Base-by-base conservation (phyloP, 108 stramenopile genomes). In the Cyclostephanos tholiformis region DNA sequence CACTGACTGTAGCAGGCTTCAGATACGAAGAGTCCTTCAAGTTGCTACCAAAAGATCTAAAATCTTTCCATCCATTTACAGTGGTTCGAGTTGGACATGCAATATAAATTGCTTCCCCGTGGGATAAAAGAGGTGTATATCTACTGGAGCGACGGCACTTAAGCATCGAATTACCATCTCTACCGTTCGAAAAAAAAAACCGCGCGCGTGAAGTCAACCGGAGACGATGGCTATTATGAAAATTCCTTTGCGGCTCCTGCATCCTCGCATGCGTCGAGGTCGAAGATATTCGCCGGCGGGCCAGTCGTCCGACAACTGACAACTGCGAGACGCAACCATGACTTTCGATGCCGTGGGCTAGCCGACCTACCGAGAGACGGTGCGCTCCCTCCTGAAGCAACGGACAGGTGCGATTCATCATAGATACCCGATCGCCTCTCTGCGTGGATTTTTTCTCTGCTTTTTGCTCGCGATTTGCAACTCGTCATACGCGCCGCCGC, bases 41-140 rank as follows among this genome's bases (percentile, higher is more conserved):
- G 23, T 62, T 22, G 20, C 61, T 62, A n/a, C 36, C 61, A 20
- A 62, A 62, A 62, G 38, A 19, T 62, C 61, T 62, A 41, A 2
- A 19, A 44, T 29, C 23, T n/a, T 20, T 44, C 30, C 61, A n/a
- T 9, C 23, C 23, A 55, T 55, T 55, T 23, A 55, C 22, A 16
- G 14, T 0, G 53, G 13, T 27, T 10, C 26, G 23, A 55, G 23
- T 62, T 62, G n/a, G 61, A 44, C 38, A 60, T 16, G 59, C 14
- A 29, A 16, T 6, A 29, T n/a, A 13, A 35, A 35, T 36, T 3
- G 59, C 7, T 17, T 6, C 19, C 35, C 59, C 61, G 19, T 43
- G 36, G 19, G 61, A 13, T 44, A 38, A 62, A 44, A 62, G 43
- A n/a, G n/a, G 32, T 38, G 61, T 0, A n/a, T n/a, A n/a, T n/a